phyloP scores from a whole-genome alignment of 1,139 yeast species.

The Scheffersomyces titani region DNA sequence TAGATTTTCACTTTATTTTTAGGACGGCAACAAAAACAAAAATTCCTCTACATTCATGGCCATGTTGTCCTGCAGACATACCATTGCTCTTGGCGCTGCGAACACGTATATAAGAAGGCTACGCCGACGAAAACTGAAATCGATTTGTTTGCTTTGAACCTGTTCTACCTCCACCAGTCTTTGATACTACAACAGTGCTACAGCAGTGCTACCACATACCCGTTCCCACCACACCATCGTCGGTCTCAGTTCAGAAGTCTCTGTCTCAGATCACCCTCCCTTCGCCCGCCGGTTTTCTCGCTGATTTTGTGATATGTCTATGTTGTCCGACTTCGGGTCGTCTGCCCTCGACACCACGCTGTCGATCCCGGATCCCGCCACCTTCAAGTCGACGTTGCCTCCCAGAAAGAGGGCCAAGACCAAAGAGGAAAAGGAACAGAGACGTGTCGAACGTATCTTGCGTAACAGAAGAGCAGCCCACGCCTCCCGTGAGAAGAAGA shows the following conservation, averaged over 20 bases:
- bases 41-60: background rate
- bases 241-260: background rate
- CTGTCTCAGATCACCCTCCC: background rate
- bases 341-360: background rate
- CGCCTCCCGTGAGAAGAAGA: constrained; percentile 94
- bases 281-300: background rate
- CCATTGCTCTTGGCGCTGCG: background rate
- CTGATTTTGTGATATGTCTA: background rate
- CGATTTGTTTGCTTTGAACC: background rate
- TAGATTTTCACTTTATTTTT: too few species aligned
- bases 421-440: constrained; percentile 94
- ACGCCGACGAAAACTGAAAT: background rate
- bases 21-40: background rate
- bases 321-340: background rate
- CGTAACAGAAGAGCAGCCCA: constrained; percentile 97
- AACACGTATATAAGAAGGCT: background rate
- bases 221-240: background rate
- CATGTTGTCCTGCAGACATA: background rate
- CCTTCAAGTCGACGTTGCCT: constrained; percentile 60
- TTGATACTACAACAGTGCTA: background rate
- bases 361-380: constrained; percentile 6
- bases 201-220: background rate
- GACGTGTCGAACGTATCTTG: constrained; percentile 87
- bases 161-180: background rate
- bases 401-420: constrained; percentile 97